Base-by-base conservation (phyloP, 2,329 filamentous ascomycete genomes). In the Aotearoamyces nothofagi region DNA sequence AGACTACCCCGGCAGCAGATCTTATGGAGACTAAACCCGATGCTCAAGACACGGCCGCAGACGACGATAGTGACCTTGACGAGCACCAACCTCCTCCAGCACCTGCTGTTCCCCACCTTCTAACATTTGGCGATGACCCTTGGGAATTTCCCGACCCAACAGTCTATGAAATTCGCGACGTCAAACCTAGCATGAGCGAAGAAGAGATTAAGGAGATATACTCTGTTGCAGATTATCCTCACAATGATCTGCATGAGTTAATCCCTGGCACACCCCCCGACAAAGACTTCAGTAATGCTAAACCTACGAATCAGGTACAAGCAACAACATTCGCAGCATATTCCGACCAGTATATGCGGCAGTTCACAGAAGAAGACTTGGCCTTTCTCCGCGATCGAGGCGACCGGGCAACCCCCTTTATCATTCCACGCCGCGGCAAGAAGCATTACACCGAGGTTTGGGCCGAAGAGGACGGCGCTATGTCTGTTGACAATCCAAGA, bases 231-330 rank as follows among this genome's bases (percentile, higher is more conserved):
- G 63, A 69, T 9, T 98, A 90, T 48, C 90, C 90, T 1, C 66
- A 66, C 29, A 77, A 69, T 38, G 81, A 94, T 45, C 63, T 98
- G 6, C 66, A 74, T 33, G 77, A 94, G 46, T 62, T 90, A 40
- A 92, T 92, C 38, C 79, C 87, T 8, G 90, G 90, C 26, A 75
- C 79, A 22, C 80, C 86, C 2, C 87, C 90, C 1, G 86, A 96
- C 52, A 84, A 82, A 50, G 90, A 98, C 56, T 96, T 94, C 46
- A 94, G 82, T 49, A 92, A 73, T 48, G 78, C 83, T 17, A 98
- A 96, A 50, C 84, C 87, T 4, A 76, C 77, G 12, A 92, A 87
- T 44, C 90, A 98, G 58, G 90, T 96, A 51, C 86, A 80, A 50
- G 90, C 90, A 39, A 78, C 73, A 32, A 93, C 87, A 2, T 98